Conservation (phyloP, 2,329 filamentous ascomycete species). For the Lachnellula occidentalis region DNA sequence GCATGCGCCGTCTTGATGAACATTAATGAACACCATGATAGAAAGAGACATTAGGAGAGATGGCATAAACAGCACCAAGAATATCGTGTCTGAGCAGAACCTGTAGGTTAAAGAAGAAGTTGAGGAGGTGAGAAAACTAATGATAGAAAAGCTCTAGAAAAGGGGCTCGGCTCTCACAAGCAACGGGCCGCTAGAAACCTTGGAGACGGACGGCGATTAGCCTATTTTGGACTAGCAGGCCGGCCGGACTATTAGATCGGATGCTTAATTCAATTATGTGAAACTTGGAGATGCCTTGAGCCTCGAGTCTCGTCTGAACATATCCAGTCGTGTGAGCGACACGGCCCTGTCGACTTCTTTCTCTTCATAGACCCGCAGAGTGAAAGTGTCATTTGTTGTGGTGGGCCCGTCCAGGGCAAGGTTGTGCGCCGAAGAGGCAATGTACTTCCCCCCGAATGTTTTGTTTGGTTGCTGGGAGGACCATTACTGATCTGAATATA, state of each 20-base stretch:
- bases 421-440: slow-evolving; percentile 20
- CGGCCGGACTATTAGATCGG: neutral
- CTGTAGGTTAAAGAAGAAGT: no score
- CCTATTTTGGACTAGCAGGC: neutral
- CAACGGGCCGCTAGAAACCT: no score
- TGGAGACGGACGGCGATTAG: no score
- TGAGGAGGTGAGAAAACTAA: no score
- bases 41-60: no score
- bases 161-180: no score
- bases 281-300: neutral
- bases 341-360: neutral
- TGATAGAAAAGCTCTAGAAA: no score
- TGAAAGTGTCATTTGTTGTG: slow-evolving; percentile 13
- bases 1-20: no score
- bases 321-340: neutral
- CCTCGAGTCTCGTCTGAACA: neutral
- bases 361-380: neutral
- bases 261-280: neutral
- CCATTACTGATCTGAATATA: slow-evolving; percentile 19
- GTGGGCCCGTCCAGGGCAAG: slow-evolving; percentile 25
- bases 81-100: no score
- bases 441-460: slow-evolving; percentile 11
- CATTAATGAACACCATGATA: no score
- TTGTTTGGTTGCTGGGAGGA: slow-evolving; percentile 23
- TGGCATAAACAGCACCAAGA: no score